These are phyloP conservation scores for Fennellomyces sp. DNA, from an alignment of 371 early-diverging fungal species.

Conservation along the genomic window DNA sequence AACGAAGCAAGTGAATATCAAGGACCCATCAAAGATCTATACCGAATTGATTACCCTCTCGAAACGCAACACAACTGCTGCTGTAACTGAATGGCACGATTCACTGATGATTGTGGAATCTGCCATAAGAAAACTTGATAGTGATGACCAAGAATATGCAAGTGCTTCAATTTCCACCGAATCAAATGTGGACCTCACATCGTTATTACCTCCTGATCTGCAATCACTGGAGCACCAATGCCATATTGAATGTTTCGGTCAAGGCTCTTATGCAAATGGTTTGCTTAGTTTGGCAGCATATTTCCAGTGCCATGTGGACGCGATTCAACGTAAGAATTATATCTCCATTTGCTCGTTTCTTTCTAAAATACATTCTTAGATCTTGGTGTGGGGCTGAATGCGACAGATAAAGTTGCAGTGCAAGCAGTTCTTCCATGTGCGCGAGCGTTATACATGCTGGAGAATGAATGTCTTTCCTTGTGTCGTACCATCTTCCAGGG, in stretches of 20 bases:
- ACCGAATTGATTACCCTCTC: not conserved
- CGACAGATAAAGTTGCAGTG: not conserved
- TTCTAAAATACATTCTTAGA: too few species aligned
- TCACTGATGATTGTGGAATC: slow-evolving; percentile 6
- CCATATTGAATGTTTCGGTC: slow-evolving; percentile 12
- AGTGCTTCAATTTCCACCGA: not conserved
- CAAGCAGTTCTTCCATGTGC: not conserved
- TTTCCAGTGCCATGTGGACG: slow-evolving; percentile 7
- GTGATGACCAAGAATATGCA: slow-evolving; percentile 2
- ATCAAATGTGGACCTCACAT: not conserved
- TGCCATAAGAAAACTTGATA: slow-evolving; percentile 6
- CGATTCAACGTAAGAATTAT: slow-evolving; percentile 8
- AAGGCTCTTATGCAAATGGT: slow-evolving; percentile 1
- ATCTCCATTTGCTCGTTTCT: too few species aligned
- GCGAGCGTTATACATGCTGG: not conserved
- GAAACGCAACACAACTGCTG: not conserved
- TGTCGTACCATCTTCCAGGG: slow-evolving; percentile 7
- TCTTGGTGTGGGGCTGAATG: not conserved
- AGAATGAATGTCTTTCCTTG: slow-evolving; percentile 10
- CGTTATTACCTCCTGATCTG: not conserved
- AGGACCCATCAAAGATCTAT: not conserved
- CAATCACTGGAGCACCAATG: slow-evolving; percentile 12
- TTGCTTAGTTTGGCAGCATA: slow-evolving; percentile 2
- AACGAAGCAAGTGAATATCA: not conserved
- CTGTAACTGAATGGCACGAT: not conserved